Evolutionary conservation across 352 stramenopile genomes (phyloP).

Genomic region (Phytophthora niederhauseri): DNA sequence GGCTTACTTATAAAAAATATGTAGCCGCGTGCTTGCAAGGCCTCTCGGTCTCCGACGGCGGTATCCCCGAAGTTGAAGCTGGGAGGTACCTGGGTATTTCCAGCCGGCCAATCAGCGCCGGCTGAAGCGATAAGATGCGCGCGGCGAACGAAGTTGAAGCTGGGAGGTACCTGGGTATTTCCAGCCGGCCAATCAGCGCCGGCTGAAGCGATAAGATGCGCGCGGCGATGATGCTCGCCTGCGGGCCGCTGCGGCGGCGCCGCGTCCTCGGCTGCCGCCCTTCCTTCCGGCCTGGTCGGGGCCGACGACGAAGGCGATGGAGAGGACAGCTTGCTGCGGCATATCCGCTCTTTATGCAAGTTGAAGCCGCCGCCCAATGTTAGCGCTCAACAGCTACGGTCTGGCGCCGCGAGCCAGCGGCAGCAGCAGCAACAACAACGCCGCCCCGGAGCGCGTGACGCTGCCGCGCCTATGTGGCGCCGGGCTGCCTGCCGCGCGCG

Average conservation of each 20-base stretch:
- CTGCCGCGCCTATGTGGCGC: conserved; percentile 48
- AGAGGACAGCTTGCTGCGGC: neutral
- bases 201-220: conserved; percentile 10
- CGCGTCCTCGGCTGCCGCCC: neutral
- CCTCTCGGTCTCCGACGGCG: neutral
- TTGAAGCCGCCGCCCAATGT: conserved; percentile 20
- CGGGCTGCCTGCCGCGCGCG: conserved; percentile 33
- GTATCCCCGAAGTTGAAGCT: conserved; percentile 6
- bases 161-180: neutral
- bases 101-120: conserved; percentile 6
- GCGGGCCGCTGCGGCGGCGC: too few species aligned
- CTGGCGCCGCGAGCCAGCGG: conserved; percentile 24
- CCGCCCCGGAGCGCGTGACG: conserved; percentile 28
- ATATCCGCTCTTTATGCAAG: conserved; percentile 1
- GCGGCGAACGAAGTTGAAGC: conserved; percentile 2
- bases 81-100: neutral
- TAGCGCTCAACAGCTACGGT: conserved; percentile 59
- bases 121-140: conserved; percentile 11
- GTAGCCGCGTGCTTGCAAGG: neutral
- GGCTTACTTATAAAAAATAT: too few species aligned
- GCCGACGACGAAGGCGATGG: neutral
- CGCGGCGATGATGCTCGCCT: neutral
- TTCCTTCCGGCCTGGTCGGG: neutral
- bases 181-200: conserved; percentile 11
- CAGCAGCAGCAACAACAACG: conserved; percentile 3